These are phyloP conservation scores for Colletotrichum spinosum DNA, from an alignment of 2,329 filamentous ascomycete species.

Conservation along the genomic window DNA sequence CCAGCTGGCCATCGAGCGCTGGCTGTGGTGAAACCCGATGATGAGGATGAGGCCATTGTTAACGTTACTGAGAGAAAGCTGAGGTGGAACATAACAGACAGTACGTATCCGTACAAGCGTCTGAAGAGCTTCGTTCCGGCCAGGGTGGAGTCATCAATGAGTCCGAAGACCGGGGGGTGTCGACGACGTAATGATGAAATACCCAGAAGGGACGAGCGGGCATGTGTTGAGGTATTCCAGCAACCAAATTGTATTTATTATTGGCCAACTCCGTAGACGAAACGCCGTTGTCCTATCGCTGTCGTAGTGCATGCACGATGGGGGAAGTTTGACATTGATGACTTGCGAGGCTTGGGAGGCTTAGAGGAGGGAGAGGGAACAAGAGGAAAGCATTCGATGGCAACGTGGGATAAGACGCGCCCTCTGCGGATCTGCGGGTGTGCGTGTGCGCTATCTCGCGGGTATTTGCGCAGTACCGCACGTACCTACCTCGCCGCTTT, in stretches of 20 bases:
- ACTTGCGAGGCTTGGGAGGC: constrained; percentile 5
- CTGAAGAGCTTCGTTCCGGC: too few species aligned
- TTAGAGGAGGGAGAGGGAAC: background rate
- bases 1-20: too few species aligned
- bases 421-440: too few species aligned
- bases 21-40: too few species aligned
- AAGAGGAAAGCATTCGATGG: background rate
- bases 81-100: too few species aligned
- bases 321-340: constrained; percentile 24
- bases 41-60: too few species aligned
- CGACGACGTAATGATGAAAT: constrained; percentile 24
- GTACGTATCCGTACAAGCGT: too few species aligned
- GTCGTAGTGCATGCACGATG: background rate
- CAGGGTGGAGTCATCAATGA: background rate
- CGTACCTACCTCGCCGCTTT: background rate
- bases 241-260: constrained; percentile 16
- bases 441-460: too few species aligned
- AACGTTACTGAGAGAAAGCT: too few species aligned
- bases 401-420: background rate
- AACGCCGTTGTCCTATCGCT: too few species aligned
- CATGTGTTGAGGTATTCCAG: constrained; percentile 27
- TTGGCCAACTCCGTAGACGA: too few species aligned
- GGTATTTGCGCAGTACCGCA: too few species aligned
- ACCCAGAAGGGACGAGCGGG: constrained; percentile 29
- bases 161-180: constrained; percentile 20